Evolutionary conservation across 495 filamentous ascomycete species (phyloP).

Genomic region (Penicillium canescens): DNA sequence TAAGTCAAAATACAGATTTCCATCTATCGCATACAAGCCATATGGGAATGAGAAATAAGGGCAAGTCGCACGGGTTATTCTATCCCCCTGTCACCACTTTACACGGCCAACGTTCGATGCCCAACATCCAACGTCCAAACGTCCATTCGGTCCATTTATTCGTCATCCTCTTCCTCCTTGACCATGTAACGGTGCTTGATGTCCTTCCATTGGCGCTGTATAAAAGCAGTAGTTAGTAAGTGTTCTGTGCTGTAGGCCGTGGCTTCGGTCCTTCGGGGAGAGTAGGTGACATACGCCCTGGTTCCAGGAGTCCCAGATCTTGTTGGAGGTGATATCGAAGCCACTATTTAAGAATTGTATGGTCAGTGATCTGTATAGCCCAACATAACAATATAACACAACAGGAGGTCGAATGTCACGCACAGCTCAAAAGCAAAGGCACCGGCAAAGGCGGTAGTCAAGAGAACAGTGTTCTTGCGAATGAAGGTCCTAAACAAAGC

Average conservation of each 20-base stretch:
- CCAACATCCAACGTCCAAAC: background rate
- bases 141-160: conserved; percentile 26
- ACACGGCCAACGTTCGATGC: conserved; percentile 7
- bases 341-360: conserved; percentile 50
- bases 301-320: conserved; percentile 87
- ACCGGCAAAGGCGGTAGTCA: conserved; percentile 78
- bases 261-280: background rate
- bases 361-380: conserved; percentile 11
- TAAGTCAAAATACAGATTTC: conserved; percentile 28
- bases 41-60: conserved; percentile 30
- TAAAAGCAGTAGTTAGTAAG: conserved; percentile 31
- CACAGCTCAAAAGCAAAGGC: conserved; percentile 97
- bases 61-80: conserved; percentile 20
- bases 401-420: conserved; percentile 30
- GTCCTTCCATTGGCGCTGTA: conserved; percentile 99
- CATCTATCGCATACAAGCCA: conserved; percentile 43
- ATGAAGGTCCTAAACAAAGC: conserved; percentile 67
- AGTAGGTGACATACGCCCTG: conserved; percentile 66
- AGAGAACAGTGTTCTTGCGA: conserved; percentile 80
- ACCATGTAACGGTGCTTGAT: conserved; percentile 85
- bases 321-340: conserved; percentile 76
- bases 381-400: background rate
- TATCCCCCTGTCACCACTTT: conserved; percentile 17
- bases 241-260: background rate
- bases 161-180: conserved; percentile 62